phyloP scores from a whole-genome alignment of 108 stramenopile genomes.

The Fragilaria crotonensis region DNA sequence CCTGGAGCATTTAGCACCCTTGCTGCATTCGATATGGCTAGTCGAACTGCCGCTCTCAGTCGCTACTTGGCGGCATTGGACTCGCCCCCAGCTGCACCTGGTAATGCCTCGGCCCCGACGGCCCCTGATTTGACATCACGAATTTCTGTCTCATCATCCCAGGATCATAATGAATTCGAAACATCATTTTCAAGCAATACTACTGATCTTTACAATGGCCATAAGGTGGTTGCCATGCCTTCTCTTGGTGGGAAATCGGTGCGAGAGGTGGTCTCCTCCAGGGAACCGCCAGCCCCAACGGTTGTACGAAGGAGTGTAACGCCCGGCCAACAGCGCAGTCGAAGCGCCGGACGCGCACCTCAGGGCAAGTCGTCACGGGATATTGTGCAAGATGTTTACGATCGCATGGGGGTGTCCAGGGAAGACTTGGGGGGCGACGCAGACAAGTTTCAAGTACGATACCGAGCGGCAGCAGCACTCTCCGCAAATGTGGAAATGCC shows the following conservation, averaged over 20 bases:
- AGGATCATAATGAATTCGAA: background rate
- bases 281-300: background rate
- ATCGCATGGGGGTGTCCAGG: conserved; percentile 35
- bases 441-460: background rate
- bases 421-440: background rate
- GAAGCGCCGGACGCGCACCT: conserved; percentile 3
- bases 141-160: background rate
- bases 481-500: background rate
- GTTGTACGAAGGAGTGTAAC: background rate
- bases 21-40: no score
- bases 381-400: conserved; percentile 42
- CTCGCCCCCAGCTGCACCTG: background rate
- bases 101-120: no score
- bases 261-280: background rate
- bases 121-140: background rate
- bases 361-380: conserved; percentile 11
- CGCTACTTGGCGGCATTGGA: background rate
- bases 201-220: background rate
- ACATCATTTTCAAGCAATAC: background rate
- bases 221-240: conserved; percentile 1
- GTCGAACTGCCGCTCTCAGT: conserved; percentile 1
- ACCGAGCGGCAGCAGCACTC: background rate
- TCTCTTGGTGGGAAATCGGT: background rate
- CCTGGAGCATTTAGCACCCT: no score
- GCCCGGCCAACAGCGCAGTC: background rate